These are phyloP conservation scores for Fusarium siculi DNA, from an alignment of 2,329 filamentous ascomycete genomes.

Conservation along the genomic window DNA sequence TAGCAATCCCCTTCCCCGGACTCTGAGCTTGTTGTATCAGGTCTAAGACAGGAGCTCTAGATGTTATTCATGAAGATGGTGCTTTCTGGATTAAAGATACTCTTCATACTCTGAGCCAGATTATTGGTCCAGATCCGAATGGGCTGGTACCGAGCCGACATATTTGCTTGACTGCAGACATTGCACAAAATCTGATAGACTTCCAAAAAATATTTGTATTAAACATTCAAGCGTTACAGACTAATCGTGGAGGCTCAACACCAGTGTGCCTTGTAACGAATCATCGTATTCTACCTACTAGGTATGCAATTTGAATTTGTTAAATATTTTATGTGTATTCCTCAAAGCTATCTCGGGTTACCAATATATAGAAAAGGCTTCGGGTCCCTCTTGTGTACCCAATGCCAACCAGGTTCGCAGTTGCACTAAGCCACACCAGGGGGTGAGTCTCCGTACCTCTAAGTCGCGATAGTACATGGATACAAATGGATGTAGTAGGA, in stretches of 20 bases:
- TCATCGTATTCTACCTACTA: not conserved
- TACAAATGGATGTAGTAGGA: not conserved
- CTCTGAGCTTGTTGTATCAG: not conserved
- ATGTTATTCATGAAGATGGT: not conserved
- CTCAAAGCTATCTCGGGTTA: not conserved
- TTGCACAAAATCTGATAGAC: not conserved
- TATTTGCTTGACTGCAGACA: not conserved
- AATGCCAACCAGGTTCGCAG: not conserved
- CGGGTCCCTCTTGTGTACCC: not conserved
- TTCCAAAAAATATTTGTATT: not conserved
- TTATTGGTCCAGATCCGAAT: not conserved
- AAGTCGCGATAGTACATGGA: not conserved
- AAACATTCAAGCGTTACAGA: not conserved
- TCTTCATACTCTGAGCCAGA: not conserved
- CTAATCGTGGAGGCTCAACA: not conserved
- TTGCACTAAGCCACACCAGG: not conserved
- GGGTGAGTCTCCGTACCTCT: not conserved
- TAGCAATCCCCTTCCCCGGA: accelerated
- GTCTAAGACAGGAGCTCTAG: no score
- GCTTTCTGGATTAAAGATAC: not conserved
- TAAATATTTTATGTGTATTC: no score
- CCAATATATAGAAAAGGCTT: not conserved
- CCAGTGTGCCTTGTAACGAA: no score
- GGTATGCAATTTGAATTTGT: not conserved
- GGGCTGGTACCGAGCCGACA: accelerated